A percentile compares a stretch with the other conserved stretches of the same genome.
Conservation (phyloP, 352 stramenopile species). For the Stramenopiles sp. region DNA sequence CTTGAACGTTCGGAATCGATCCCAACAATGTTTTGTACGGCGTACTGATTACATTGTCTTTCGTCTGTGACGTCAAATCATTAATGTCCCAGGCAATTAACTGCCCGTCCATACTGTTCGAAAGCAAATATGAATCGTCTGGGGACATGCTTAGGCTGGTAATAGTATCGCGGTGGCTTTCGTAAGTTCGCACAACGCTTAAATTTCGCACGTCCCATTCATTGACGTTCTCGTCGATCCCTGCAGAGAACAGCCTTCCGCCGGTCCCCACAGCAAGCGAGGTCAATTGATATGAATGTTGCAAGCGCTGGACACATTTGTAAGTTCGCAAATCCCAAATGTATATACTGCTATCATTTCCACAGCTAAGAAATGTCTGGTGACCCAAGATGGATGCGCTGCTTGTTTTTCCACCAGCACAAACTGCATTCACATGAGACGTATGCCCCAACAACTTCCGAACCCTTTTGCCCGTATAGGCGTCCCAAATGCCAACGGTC, state of each 20-base stretch:
- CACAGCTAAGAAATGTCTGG: too few species aligned
- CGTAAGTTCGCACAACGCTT: slow-evolving; percentile 44
- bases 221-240: slow-evolving; percentile 77
- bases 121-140: slow-evolving; percentile 70
- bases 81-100: slow-evolving; percentile 76
- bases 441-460: slow-evolving; percentile 58
- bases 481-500: slow-evolving; percentile 80
- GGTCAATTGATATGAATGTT: too few species aligned
- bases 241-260: slow-evolving; percentile 60
- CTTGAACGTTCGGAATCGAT: background rate
- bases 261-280: too few species aligned
- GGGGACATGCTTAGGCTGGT: slow-evolving; percentile 76
- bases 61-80: slow-evolving; percentile 41
- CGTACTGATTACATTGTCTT: too few species aligned
- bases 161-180: slow-evolving; percentile 73
- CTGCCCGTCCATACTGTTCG: slow-evolving; percentile 79
- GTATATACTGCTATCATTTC: too few species aligned
- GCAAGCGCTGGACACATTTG: too few species aligned
- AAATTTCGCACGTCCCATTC: slow-evolving; percentile 71
- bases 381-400: too few species aligned
- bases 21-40: slow-evolving; percentile 36
- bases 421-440: slow-evolving; percentile 68
- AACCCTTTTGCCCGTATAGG: slow-evolving; percentile 53
- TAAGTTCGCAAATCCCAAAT: too few species aligned
- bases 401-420: slow-evolving; percentile 50